Evolutionary conservation across 129 eudicot genomes (phyloP).

Genomic region (Chrysanthemum makinoi): DNA sequence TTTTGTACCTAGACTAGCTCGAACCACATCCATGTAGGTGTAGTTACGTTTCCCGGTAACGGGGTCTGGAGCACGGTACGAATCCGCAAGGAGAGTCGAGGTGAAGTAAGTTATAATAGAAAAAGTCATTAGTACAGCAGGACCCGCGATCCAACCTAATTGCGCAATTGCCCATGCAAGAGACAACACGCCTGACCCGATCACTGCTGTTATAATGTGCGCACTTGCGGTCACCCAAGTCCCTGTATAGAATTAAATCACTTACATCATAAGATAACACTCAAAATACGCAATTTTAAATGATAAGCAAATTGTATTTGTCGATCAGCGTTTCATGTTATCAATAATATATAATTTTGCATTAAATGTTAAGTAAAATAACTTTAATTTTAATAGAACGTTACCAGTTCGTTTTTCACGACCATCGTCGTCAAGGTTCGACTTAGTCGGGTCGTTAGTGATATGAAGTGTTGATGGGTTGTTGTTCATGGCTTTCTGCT

Average conservation of each 20-base stretch:
- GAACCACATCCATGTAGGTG: constrained; percentile 15
- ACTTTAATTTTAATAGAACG: neutral
- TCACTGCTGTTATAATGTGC: constrained; percentile 90
- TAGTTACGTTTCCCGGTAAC: constrained; percentile 37
- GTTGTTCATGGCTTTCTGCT: neutral
- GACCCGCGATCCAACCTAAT: constrained; percentile 86
- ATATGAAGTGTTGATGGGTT: constrained; percentile 1
- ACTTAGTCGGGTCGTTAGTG: constrained; percentile 17
- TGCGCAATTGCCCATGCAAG: constrained; percentile 94
- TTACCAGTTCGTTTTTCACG: constrained; percentile 73
- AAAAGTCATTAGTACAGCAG: constrained; percentile 63
- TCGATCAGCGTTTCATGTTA: neutral
- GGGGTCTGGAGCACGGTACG: constrained; percentile 69
- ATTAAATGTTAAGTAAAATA: neutral
- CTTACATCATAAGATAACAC: neutral
- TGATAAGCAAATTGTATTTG: neutral
- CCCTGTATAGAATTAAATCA: constrained; percentile 7
- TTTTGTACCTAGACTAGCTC: constrained; percentile 20
- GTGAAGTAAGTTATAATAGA: constrained; percentile 81
- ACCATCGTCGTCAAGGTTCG: constrained; percentile 82
- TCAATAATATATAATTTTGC: neutral
- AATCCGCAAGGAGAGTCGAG: constrained; percentile 72
- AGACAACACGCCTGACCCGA: constrained; percentile 88
- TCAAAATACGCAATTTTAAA: neutral
- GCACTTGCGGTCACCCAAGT: constrained; percentile 62